A percentile compares a stretch with the other conserved stretches of the same genome.
Evolutionary conservation across 2,329 filamentous ascomycete genomes (phyloP).

Genomic region (Hypoxylon sp.): DNA sequence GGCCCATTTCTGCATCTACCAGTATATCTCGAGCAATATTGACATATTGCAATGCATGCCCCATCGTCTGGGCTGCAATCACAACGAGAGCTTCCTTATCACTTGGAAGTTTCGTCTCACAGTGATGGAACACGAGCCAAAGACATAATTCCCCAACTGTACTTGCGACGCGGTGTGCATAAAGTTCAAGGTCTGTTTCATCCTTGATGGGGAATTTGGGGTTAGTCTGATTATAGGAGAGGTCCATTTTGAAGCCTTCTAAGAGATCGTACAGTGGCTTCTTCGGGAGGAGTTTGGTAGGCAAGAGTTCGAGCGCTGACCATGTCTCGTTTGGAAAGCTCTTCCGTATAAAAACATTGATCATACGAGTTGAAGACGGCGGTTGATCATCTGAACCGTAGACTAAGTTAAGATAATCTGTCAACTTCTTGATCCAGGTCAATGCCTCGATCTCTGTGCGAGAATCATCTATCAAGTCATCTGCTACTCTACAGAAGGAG

Average conservation of each 20-base stretch:
- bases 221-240: slow-evolving; percentile 63
- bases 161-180: slow-evolving; percentile 78
- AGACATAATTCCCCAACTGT: slow-evolving; percentile 79
- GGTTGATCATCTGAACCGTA: slow-evolving; percentile 57
- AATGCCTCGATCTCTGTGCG: slow-evolving; percentile 65
- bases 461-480: slow-evolving; percentile 80
- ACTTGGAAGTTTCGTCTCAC: slow-evolving; percentile 51
- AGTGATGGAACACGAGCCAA: slow-evolving; percentile 75
- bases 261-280: slow-evolving; percentile 75
- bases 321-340: slow-evolving; percentile 68
- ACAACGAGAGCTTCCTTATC: slow-evolving; percentile 62
- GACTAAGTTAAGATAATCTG: slow-evolving; percentile 68
- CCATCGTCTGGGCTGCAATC: slow-evolving; percentile 74
- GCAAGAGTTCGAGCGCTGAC: slow-evolving; percentile 72
- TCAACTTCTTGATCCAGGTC: slow-evolving; percentile 71
- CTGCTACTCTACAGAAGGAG: slow-evolving; percentile 80
- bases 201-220: slow-evolving; percentile 68
- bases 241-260: slow-evolving; percentile 77
- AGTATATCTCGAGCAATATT: slow-evolving; percentile 83
- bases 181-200: slow-evolving; percentile 72
- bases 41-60: slow-evolving; percentile 81
- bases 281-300: slow-evolving; percentile 68
- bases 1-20: slow-evolving; percentile 74
- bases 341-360: slow-evolving; percentile 58
- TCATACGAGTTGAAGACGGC: slow-evolving; percentile 45